These are phyloP conservation scores for Nakazawaea peltata DNA, from an alignment of 805 yeast genomes.

Conservation along the genomic window DNA sequence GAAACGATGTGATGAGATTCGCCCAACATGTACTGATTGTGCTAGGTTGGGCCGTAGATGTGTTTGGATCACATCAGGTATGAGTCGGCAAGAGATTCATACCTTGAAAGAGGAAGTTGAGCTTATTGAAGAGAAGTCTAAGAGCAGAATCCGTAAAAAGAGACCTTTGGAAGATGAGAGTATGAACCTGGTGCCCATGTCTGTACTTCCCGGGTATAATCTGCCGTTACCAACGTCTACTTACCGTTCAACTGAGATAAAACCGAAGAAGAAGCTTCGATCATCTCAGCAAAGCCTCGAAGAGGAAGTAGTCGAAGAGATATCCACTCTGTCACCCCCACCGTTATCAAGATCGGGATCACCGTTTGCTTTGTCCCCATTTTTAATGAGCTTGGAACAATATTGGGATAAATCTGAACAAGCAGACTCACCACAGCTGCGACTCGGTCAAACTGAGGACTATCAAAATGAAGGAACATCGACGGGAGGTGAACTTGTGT, in stretches of 20 bases:
- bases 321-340: no score
- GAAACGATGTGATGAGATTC: slow-evolving; percentile 45
- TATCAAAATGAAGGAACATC: no score
- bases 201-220: no score
- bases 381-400: slow-evolving; percentile 11
- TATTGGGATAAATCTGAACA: no score
- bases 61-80: slow-evolving; percentile 35
- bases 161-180: slow-evolving; percentile 1
- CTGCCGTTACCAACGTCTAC: no score
- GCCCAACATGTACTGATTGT: slow-evolving; percentile 46
- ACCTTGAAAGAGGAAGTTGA: slow-evolving; percentile 28
- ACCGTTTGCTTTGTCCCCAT: slow-evolving; percentile 17
- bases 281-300: no score
- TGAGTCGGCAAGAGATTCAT: slow-evolving; percentile 32
- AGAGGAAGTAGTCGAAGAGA: no score
- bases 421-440: neutral
- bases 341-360: slow-evolving; percentile 4
- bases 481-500: no score
- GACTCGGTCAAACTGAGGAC: no score
- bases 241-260: no score
- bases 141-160: slow-evolving; percentile 31
- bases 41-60: slow-evolving; percentile 36
- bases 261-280: no score
- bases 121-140: slow-evolving; percentile 29
- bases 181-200: neutral